These are phyloP conservation scores for Penicillium sp. DNA, from an alignment of 2,329 filamentous ascomycete species.

Conservation along the genomic window DNA sequence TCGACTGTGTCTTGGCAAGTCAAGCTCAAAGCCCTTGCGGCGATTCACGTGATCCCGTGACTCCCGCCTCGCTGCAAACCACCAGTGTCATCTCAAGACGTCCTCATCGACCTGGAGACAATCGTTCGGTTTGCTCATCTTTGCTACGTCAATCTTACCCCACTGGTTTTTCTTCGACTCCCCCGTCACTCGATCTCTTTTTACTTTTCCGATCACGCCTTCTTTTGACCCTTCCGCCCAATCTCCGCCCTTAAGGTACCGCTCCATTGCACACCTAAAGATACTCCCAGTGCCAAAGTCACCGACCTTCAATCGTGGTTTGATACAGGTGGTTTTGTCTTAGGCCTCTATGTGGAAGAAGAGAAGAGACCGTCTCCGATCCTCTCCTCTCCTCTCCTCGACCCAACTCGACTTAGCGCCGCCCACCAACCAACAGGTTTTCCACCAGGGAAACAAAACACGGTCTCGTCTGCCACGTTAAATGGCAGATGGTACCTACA, in stretches of 20 bases:
- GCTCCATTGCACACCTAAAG: constrained; percentile 14
- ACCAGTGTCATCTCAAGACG: constrained; percentile 30
- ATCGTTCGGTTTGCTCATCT: constrained; percentile 20
- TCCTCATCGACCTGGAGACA: constrained; percentile 17
- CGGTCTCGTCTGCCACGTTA: constrained; percentile 50
- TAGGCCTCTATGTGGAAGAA: constrained; percentile 50
- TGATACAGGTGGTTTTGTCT: constrained; percentile 31
- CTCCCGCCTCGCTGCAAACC: constrained; percentile 44
- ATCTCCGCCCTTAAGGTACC: constrained; percentile 25
- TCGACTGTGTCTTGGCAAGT: constrained; percentile 2
- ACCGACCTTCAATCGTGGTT: constrained; percentile 18
- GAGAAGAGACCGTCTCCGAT: constrained; percentile 47
- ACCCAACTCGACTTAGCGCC: constrained; percentile 23
- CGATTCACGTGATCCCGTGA: constrained; percentile 17
- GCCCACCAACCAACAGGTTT: constrained; percentile 26
- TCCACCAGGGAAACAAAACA: constrained; percentile 34
- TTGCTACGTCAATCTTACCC: constrained; percentile 16
- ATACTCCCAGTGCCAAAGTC: constrained; percentile 12
- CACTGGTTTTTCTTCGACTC: constrained; percentile 12
- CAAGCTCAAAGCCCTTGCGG: constrained; percentile 10
- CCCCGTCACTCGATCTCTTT: background rate
- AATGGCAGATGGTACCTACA: constrained; percentile 56
- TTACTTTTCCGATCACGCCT: constrained; percentile 5
- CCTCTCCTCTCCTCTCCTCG: constrained; percentile 35
- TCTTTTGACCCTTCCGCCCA: constrained; percentile 31